phyloP scores from a whole-genome alignment of 108 stramenopile species.

The Epithemia pelagica region DNA sequence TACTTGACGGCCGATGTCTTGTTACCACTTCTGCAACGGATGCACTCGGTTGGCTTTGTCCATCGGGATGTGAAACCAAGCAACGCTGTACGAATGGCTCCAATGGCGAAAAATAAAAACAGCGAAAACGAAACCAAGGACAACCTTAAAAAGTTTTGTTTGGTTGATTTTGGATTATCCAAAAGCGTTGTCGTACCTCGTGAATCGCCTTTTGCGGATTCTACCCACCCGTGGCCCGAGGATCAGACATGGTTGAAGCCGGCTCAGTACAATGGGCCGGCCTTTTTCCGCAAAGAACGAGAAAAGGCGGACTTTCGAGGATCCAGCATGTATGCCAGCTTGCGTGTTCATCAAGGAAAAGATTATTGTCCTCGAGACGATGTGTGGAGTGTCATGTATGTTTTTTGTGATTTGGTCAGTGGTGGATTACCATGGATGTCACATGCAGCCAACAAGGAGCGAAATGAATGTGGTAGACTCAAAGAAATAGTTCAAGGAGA shows the following conservation, averaged over 20 bases:
- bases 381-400: slow-evolving; percentile 80
- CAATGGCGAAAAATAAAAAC: not conserved
- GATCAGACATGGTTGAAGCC: slow-evolving; percentile 50
- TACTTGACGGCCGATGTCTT: slow-evolving; percentile 73
- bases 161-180: slow-evolving; percentile 83
- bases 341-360: slow-evolving; percentile 70
- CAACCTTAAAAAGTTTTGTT: slow-evolving; percentile 30
- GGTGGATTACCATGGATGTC: slow-evolving; percentile 87
- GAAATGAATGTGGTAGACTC: slow-evolving; percentile 55
- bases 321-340: slow-evolving; percentile 78
- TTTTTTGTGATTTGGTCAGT: slow-evolving; percentile 81
- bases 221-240: slow-evolving; percentile 41
- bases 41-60: slow-evolving; percentile 75
- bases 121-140: not conserved
- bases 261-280: slow-evolving; percentile 12
- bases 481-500: slow-evolving; percentile 73
- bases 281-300: slow-evolving; percentile 58
- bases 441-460: slow-evolving; percentile 64
- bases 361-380: slow-evolving; percentile 80
- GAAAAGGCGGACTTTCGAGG: slow-evolving; percentile 75
- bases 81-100: slow-evolving; percentile 48
- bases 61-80: slow-evolving; percentile 85
- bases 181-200: slow-evolving; percentile 75
- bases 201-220: slow-evolving; percentile 51
- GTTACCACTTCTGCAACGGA: slow-evolving; percentile 60